Conservation (phyloP, 2,329 filamentous ascomycete species). For the Escovopsis sp. region DNA sequence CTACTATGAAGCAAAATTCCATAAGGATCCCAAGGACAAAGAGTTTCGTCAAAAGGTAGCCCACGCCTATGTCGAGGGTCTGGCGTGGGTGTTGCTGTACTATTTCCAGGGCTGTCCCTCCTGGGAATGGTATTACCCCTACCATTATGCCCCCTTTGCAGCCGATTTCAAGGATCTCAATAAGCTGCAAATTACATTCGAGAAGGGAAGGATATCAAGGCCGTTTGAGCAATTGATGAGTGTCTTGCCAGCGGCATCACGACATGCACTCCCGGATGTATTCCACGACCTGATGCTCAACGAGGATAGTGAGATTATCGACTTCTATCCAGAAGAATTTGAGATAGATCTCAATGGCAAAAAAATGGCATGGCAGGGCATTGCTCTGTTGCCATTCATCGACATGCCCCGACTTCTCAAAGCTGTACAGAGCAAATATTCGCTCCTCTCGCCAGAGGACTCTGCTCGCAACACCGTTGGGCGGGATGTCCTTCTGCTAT, state of each 20-base stretch:
- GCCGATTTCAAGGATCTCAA: conserved; percentile 79
- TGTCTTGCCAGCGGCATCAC: conserved; percentile 83
- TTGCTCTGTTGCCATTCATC: conserved; percentile 88
- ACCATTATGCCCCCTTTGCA: conserved; percentile 96
- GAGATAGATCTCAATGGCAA: conserved; percentile 90
- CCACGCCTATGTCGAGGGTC: conserved; percentile 80
- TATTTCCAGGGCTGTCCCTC: conserved; percentile 97
- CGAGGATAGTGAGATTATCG: conserved; percentile 78
- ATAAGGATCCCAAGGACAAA: conserved; percentile 64
- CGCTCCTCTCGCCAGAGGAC: conserved; percentile 63
- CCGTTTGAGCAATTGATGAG: conserved; percentile 99
- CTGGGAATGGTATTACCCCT: conserved; percentile 99
- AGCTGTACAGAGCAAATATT: conserved; percentile 74
- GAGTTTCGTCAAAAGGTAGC: conserved; percentile 84
- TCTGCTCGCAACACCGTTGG: conserved; percentile 64
- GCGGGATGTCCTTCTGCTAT: conserved; percentile 69
- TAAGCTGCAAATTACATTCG: conserved; percentile 66
- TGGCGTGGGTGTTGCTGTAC: conserved; percentile 90
- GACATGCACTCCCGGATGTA: conserved; percentile 73
- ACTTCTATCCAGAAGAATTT: conserved; percentile 95
- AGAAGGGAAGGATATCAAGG: conserved; percentile 70
- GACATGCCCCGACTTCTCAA: conserved; percentile 74
- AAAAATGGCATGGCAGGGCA: conserved; percentile 96
- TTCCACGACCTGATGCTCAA: conserved; percentile 89
- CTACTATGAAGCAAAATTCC: conserved; percentile 95